A percentile compares a stretch with the other conserved stretches of the same genome.
phyloP scores from a whole-genome alignment of 768 basidiomycete genomes.

The Boletellus ananas region DNA sequence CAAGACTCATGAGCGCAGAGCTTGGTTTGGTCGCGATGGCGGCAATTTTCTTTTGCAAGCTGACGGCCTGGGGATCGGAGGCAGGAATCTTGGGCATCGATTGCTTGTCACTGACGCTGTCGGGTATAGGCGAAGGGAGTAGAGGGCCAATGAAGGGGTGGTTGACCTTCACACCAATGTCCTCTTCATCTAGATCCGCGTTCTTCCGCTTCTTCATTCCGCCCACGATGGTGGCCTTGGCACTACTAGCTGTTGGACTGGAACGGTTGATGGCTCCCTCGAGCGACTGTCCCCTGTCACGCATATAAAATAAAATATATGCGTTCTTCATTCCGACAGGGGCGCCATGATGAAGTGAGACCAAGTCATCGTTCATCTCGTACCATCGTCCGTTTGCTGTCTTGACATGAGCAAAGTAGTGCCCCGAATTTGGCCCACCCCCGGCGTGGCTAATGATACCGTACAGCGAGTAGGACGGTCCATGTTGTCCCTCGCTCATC shows the following conservation, averaged over 20 bases:
- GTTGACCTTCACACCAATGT: slow-evolving; percentile 47
- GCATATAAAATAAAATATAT: slow-evolving; percentile 91
- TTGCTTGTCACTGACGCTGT: slow-evolving; percentile 12
- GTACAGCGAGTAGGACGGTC: slow-evolving; percentile 81
- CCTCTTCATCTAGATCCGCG: slow-evolving; percentile 43
- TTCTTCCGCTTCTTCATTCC: slow-evolving; percentile 48
- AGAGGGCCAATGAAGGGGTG: slow-evolving; percentile 63
- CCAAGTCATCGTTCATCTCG: slow-evolving; percentile 91
- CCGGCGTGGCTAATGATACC: slow-evolving; percentile 94
- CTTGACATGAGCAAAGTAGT: slow-evolving; percentile 88
- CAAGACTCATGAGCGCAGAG: slow-evolving; percentile 36
- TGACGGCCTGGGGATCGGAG: slow-evolving; percentile 51
- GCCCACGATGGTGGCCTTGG: slow-evolving; percentile 41
- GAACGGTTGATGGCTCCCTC: slow-evolving; percentile 51
- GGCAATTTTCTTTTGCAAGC: slow-evolving; percentile 52
- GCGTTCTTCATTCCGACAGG: slow-evolving; percentile 74
- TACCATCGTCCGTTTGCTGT: slow-evolving; percentile 70
- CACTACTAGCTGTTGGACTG: slow-evolving; percentile 13
- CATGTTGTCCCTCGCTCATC: slow-evolving; percentile 80
- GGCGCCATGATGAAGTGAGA: slow-evolving; percentile 39
- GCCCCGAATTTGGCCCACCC: slow-evolving; percentile 89
- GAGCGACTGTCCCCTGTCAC: slow-evolving; percentile 70
- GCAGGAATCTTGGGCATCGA: slow-evolving; percentile 9
- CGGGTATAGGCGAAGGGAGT: slow-evolving; percentile 46
- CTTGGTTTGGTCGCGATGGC: slow-evolving; percentile 31